Base-by-base conservation (phyloP, 768 basidiomycete genomes). In the Termitomyces heimii region DNA sequence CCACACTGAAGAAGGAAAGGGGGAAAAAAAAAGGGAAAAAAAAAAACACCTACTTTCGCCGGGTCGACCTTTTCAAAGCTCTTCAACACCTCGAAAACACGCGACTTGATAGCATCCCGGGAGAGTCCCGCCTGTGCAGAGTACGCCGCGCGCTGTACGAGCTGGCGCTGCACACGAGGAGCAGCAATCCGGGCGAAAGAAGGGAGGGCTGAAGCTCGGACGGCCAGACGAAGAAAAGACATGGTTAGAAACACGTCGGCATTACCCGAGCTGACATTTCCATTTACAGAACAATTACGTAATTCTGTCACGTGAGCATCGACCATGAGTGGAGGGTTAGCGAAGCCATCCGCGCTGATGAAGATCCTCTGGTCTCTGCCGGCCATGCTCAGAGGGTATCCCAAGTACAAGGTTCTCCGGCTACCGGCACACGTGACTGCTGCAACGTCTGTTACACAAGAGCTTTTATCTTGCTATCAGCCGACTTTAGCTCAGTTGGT, bases 21-120 rank as follows among this genome's bases (percentile, higher is more conserved):
- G n/a, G n/a, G n/a, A n/a, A n/a, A n/a, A n/a, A n/a, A n/a, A n/a
- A n/a, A n/a, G n/a, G n/a, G n/a, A n/a, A n/a, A n/a, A n/a, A n/a
- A n/a, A n/a, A n/a, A n/a, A n/a, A n/a, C n/a, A n/a, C n/a, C 29
- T 56, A 84, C 93, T 79, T 94, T 94, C 44, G 77, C 71, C 18
- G 76, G 75, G 71, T 92, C 82, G 53, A 95, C 89, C 75, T 94
- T 94, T 72, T 95, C 94, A 70, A 93, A 95, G 22, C 84, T 83
- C 76, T 89, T 89, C 70, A 97, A 73, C 47, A 94, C 86, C 58
- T 93, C 89, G 57, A 92, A 68, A 51, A 97, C 82, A 63, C 94
- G 84, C 64, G 77, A 70, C 68, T 86, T 78, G 66, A 97, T 89
- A 63, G 77, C 76, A 45, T 85, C 82, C 68, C 79, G 81, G 52